These are phyloP conservation scores for Moricandia arvensis DNA, from an alignment of 345 rosid genomes.

Conservation along the genomic window DNA sequence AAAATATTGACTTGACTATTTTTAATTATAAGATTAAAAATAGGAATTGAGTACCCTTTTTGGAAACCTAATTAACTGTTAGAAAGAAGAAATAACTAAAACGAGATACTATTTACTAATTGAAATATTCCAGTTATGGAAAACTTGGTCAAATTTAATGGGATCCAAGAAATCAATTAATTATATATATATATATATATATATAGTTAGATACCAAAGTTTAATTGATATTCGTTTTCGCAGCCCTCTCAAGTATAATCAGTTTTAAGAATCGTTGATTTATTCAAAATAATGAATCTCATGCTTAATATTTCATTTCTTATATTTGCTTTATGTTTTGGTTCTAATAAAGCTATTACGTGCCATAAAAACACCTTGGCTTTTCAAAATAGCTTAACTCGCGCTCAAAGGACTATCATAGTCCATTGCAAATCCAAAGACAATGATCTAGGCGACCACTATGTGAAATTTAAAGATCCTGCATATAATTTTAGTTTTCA, in stretches of 20 bases:
- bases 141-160: too few relatives aligned
- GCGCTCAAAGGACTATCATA: background rate
- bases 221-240: background rate
- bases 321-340: background rate
- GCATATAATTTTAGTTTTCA: conserved; percentile 5
- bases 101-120: too few relatives aligned
- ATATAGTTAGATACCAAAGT: too few relatives aligned
- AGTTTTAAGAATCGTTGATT: background rate
- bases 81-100: too few relatives aligned
- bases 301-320: background rate
- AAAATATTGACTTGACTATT: too few relatives aligned
- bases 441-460: background rate
- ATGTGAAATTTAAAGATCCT: background rate
- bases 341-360: background rate
- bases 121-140: too few relatives aligned
- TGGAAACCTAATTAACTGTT: too few relatives aligned
- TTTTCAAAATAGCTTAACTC: background rate
- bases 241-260: background rate
- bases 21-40: too few relatives aligned
- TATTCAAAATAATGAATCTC: background rate
- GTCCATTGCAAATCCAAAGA: background rate
- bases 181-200: too few relatives aligned
- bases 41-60: too few relatives aligned
- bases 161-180: too few relatives aligned
- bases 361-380: background rate